Evolutionary conservation across 371 early-diverging fungal species (phyloP).

Genomic region (Zychaea mexicana): DNA sequence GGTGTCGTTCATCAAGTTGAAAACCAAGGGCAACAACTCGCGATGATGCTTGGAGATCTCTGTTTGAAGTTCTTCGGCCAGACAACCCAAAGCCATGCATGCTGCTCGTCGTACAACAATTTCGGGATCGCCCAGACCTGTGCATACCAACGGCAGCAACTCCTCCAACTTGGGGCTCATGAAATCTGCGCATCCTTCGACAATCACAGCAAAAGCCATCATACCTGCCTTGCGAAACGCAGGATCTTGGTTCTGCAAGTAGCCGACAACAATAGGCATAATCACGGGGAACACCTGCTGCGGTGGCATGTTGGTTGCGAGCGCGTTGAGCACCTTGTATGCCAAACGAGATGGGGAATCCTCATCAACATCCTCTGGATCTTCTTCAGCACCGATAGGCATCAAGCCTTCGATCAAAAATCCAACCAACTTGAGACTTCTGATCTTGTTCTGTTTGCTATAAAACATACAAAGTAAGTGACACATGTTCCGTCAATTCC

Average conservation of each 20-base stretch:
- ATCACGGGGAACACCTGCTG: slow-evolving; percentile 85
- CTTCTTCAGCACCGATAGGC: slow-evolving; percentile 85
- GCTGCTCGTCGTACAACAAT: slow-evolving; percentile 82
- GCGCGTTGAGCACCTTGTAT: slow-evolving; percentile 71
- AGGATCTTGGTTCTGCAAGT: slow-evolving; percentile 77
- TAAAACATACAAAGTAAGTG: background rate
- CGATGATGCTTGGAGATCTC: slow-evolving; percentile 83
- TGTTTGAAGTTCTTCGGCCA: slow-evolving; percentile 81
- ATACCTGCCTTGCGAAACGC: slow-evolving; percentile 83
- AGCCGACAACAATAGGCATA: slow-evolving; percentile 68
- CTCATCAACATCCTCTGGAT: slow-evolving; percentile 83
- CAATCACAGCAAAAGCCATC: slow-evolving; percentile 84
- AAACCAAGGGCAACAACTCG: slow-evolving; percentile 79
- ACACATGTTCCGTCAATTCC: background rate
- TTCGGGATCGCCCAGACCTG: slow-evolving; percentile 81
- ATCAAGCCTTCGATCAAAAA: slow-evolving; percentile 77
- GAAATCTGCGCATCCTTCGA: slow-evolving; percentile 87
- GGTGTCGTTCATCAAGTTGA: slow-evolving; percentile 78
- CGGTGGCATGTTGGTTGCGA: slow-evolving; percentile 84
- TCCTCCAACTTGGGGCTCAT: slow-evolving; percentile 76
- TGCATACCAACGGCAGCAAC: slow-evolving; percentile 71
- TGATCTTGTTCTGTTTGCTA: slow-evolving; percentile 79
- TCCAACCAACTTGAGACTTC: slow-evolving; percentile 76
- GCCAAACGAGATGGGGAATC: slow-evolving; percentile 80
- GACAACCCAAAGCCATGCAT: slow-evolving; percentile 83